Base-by-base conservation (phyloP, 2,329 filamentous ascomycete species). In the Ceratocystis harringtonii region DNA sequence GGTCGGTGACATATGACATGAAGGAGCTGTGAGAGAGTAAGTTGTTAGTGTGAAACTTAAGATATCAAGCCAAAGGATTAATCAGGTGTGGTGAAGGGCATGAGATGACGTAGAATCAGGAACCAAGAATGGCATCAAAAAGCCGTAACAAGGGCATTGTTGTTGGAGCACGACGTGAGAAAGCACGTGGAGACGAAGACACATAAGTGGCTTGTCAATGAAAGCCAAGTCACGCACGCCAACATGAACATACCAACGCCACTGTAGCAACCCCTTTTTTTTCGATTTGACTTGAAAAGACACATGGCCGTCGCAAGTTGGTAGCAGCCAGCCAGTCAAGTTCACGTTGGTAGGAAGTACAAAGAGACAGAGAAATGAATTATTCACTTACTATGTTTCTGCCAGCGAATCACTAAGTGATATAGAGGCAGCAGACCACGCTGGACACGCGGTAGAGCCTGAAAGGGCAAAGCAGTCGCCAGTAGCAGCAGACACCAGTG, bases 1-100 rank as follows among this genome's bases (percentile, higher is more conserved):
- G 81, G 73, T 88, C 86, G 57, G 88, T 88, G 70, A 97, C 94
- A 74, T 82, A 89, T 69, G 84, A 79, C 69, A 99, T 82, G 74
- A 97, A 99, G 60, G 91, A 86, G 76, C 92, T 95, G 72, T 60
- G 45, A 25, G 32, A 62, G 60, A 66, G 61, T 63, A 73, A 64
- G 72, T 68, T 62, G 63, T 65, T 43, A 67, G 44, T 30, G 28
- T 41, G 36, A 41, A 1, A 12, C 3, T 12, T 2, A 41, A 41
- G 3, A 41, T 41, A 41, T 41, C 36, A 41, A 41, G 36, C 10
- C 10, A 41, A 41, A 12, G 36, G 36, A 41, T 41, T 5, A 41
- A 41, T 3, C 36, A 15, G 36, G 10, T 41, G 36, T 41, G 10
- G 36, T 41, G 36, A 41, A 41, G 10, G 36, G 36, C 12, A 10